Evolutionary conservation across 495 filamentous ascomycete genomes (phyloP).

Genomic region (Aspergillus cristatus): DNA sequence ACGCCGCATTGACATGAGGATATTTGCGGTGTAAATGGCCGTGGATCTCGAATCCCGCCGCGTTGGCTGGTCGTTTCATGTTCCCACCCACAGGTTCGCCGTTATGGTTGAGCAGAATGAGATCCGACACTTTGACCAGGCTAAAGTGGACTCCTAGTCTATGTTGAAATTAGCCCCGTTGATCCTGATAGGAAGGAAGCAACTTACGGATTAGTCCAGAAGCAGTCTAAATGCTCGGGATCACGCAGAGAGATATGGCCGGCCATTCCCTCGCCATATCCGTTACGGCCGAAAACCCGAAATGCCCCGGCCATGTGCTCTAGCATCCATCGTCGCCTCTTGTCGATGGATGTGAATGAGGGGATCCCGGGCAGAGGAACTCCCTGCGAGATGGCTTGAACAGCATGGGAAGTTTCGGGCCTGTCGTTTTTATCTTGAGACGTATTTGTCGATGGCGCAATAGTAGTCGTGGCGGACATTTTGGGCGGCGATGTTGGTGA

Average conservation of each 20-base stretch:
- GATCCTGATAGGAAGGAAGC: not conserved
- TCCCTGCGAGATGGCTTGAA: conserved; percentile 11
- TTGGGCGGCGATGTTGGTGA: no score
- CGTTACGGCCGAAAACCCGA: conserved; percentile 19
- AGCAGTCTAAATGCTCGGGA: conserved; percentile 14
- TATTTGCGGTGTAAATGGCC: conserved; percentile 11
- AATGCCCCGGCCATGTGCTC: conserved; percentile 39
- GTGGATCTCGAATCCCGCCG: conserved; percentile 51
- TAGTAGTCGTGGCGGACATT: not conserved
- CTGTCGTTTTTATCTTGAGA: not conserved
- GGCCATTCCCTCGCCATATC: conserved; percentile 22
- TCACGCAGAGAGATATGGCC: conserved; percentile 28
- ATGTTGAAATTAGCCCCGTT: not conserved
- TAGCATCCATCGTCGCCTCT: conserved; percentile 39
- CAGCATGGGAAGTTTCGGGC: not conserved
- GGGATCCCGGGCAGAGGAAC: conserved; percentile 8
- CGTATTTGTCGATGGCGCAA: not conserved
- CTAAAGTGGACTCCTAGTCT: conserved; percentile 21
- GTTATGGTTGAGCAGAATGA: conserved; percentile 16
- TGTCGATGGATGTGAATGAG: conserved; percentile 29
- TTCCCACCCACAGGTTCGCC: conserved; percentile 30
- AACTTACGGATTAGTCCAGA: conserved; percentile 17
- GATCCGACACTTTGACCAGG: conserved; percentile 19
- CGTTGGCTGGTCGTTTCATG: conserved; percentile 29
- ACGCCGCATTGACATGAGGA: conserved; percentile 22